Conservation (phyloP, 345 rosid genomes). For the Salix viminalis region DNA sequence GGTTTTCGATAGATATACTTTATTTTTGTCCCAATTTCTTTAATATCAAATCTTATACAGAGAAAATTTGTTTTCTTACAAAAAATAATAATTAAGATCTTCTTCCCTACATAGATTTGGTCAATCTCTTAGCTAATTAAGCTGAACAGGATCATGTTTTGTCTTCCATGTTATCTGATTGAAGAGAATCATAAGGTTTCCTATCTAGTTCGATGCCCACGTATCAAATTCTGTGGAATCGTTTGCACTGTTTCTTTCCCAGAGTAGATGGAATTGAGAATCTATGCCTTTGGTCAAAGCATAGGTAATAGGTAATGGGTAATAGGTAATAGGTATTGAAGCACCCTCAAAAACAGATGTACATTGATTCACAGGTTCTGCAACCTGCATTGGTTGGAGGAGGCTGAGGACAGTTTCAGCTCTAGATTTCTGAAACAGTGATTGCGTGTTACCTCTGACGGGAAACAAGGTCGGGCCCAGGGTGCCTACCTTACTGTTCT, state of each 20-base stretch:
- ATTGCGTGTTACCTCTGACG: neutral
- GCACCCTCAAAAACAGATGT: neutral
- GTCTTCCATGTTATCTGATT: neutral
- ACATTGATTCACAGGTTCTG: neutral
- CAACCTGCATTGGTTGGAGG: neutral
- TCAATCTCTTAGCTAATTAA: neutral
- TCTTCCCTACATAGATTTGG: conserved; percentile 9
- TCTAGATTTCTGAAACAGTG: neutral
- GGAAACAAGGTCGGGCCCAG: neutral
- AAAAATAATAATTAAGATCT: neutral
- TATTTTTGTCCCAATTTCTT: too few species aligned
- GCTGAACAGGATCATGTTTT: neutral
- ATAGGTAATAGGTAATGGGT: neutral
- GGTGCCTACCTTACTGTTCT: neutral
- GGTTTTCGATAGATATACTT: too few species aligned
- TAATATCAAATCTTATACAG: too few species aligned
- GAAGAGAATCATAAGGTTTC: neutral
- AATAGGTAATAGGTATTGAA: neutral
- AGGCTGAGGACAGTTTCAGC: neutral
- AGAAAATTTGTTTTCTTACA: neutral
- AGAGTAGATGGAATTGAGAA: too few species aligned
- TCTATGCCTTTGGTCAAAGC: neutral
- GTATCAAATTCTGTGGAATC: neutral
- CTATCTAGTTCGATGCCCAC: too few species aligned
- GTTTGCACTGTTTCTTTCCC: neutral